These are phyloP conservation scores for Diversispora eburnea DNA, from an alignment of 192 early-diverging fungal species.

Conservation along the genomic window DNA sequence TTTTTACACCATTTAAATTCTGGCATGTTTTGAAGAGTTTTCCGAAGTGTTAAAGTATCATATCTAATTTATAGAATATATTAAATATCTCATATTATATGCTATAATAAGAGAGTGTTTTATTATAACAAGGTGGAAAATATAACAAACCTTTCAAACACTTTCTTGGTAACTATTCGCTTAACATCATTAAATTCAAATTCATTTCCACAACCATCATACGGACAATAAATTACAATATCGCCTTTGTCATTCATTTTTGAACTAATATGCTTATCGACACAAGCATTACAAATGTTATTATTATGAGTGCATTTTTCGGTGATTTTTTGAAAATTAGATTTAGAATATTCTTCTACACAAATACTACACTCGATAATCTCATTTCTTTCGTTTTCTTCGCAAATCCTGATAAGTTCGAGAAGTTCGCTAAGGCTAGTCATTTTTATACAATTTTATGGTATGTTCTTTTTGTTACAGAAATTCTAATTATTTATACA, in stretches of 20 bases:
- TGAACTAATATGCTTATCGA: not conserved
- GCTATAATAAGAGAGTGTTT: too few species aligned
- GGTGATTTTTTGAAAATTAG: not conserved
- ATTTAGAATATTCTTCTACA: not conserved
- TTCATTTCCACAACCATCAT: not conserved
- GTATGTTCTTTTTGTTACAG: too few species aligned
- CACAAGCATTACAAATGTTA: not conserved
- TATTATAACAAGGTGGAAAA: not conserved
- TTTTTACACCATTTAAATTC: constrained; percentile 29
- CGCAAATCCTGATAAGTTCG: too few species aligned
- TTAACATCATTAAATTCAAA: constrained; percentile 10
- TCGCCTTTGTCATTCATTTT: constrained; percentile 7
- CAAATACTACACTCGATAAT: not conserved
- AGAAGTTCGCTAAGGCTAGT: too few species aligned
- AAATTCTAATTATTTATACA: too few species aligned
- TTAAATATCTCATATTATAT: too few species aligned
- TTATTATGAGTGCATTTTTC: not conserved
- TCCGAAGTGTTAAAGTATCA: not conserved
- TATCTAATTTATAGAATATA: not conserved
- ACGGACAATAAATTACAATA: constrained; percentile 1
- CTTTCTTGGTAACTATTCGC: not conserved
- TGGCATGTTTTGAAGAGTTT: not conserved
- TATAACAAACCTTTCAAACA: constrained; percentile 6
- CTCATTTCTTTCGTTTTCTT: not conserved
- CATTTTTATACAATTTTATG: too few species aligned